Evolutionary conservation across 2,329 filamentous ascomycete genomes (phyloP).

Genomic region (Geosmithia putterillii): DNA sequence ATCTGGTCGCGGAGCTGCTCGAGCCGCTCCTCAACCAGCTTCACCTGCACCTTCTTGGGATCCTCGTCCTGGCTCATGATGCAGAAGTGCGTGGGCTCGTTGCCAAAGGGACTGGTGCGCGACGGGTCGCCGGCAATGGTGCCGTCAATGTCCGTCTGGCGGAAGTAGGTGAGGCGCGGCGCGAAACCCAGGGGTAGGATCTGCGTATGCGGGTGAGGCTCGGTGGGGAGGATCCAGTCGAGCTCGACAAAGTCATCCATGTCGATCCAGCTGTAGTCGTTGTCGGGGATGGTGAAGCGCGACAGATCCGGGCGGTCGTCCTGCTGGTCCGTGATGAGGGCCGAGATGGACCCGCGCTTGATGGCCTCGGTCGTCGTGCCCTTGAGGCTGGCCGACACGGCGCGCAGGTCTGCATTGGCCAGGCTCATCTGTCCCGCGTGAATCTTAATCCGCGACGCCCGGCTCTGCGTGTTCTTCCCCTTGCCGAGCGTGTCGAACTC

Average conservation of each 20-base stretch:
- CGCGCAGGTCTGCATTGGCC: constrained; percentile 80
- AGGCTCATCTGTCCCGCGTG: constrained; percentile 91
- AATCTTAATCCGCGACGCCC: constrained; percentile 89
- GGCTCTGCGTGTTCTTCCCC: constrained; percentile 61
- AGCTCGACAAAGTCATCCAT: constrained; percentile 99
- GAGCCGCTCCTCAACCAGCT: constrained; percentile 72
- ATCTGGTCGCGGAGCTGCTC: constrained; percentile 70
- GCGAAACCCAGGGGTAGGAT: constrained; percentile 87
- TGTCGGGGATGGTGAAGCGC: constrained; percentile 88
- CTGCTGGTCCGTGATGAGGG: constrained; percentile 36
- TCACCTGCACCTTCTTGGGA: constrained; percentile 75
- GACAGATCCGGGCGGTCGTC: constrained; percentile 61
- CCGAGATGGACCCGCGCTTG: constrained; percentile 42
- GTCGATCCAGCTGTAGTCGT: constrained; percentile 93
- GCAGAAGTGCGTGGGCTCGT: constrained; percentile 88
- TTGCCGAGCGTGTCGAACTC: constrained; percentile 77
- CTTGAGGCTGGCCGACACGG: constrained; percentile 80
- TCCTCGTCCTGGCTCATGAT: constrained; percentile 89
- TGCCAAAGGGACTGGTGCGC: constrained; percentile 78
- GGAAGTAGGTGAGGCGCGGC: constrained; percentile 93
- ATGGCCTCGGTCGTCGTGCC: constrained; percentile 70
- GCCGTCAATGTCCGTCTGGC: constrained; percentile 85
- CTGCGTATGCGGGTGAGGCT: constrained; percentile 83
- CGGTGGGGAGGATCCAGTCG: constrained; percentile 87
- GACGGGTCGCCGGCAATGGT: constrained; percentile 69